phyloP scores from a whole-genome alignment of 208 protist species.

The Acanthamoeba healyi region DNA sequence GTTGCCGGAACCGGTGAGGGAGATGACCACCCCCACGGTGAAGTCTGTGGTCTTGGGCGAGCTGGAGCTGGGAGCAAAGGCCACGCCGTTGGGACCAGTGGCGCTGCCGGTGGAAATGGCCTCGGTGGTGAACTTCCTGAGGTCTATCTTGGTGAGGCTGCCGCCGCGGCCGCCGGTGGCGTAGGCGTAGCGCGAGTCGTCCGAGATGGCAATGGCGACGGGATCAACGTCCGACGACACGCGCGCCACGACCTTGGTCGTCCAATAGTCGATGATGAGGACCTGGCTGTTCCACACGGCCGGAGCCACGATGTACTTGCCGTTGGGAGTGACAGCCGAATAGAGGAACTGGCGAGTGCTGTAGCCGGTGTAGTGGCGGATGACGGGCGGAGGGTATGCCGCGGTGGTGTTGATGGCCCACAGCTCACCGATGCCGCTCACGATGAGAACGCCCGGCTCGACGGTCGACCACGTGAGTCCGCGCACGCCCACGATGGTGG shows the following conservation, averaged over 20 bases:
- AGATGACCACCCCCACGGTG: not conserved
- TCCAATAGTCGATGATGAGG: not conserved
- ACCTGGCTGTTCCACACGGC: not conserved
- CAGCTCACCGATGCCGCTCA: not conserved
- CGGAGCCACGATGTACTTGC: not conserved
- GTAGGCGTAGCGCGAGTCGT: not conserved
- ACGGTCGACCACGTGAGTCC: no score
- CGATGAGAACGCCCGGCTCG: no score
- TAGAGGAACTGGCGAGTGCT: not conserved
- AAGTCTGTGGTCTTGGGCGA: not conserved
- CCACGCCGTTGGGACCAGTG: not conserved
- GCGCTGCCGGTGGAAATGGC: not conserved
- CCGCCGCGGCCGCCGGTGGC: not conserved
- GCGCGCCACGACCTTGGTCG: not conserved
- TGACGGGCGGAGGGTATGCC: not conserved
- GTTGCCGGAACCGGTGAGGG: not conserved
- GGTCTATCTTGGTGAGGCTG: not conserved
- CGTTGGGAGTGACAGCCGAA: not conserved
- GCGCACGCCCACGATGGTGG: no score
- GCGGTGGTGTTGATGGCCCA: not conserved
- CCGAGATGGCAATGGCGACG: not conserved
- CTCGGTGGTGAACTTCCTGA: not conserved
- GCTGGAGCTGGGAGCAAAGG: no score
- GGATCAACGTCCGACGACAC: not conserved
- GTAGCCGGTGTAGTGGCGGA: not conserved